Conservation (phyloP, 2,329 filamentous ascomycete genomes). For the Monosporascus sp. region DNA sequence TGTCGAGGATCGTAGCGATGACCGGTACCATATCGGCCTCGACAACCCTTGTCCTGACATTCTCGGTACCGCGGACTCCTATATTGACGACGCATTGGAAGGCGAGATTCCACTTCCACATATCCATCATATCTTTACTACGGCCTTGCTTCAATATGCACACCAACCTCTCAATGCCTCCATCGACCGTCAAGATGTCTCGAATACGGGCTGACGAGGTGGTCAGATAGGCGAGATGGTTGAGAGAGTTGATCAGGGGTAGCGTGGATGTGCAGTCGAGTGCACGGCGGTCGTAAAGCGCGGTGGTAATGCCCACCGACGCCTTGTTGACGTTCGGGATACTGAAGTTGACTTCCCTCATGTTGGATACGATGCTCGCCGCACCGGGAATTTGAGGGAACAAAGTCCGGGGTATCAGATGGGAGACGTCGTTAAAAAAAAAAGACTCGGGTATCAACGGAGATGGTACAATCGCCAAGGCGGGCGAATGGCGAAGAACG, state of each 20-base stretch:
- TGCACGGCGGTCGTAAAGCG: slow-evolving; percentile 92
- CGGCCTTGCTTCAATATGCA: slow-evolving; percentile 97
- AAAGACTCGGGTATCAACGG: not conserved
- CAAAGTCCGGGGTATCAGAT: not conserved
- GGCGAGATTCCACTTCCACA: slow-evolving; percentile 99
- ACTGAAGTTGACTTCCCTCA: slow-evolving; percentile 99
- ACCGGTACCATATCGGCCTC: slow-evolving; percentile 99
- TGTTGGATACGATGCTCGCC: slow-evolving; percentile 46
- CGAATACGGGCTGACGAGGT: slow-evolving; percentile 96
- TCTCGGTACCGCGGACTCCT: slow-evolving; percentile 90
- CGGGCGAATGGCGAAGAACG: not conserved
- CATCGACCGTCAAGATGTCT: slow-evolving; percentile 97
- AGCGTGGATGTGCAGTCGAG: slow-evolving; percentile 98
- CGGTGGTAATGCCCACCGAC: slow-evolving; percentile 96
- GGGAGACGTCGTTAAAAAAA: not conserved
- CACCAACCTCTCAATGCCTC: slow-evolving; percentile 91
- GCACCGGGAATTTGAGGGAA: not conserved
- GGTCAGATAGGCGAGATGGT: slow-evolving; percentile 96
- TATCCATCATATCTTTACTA: slow-evolving; percentile 98
- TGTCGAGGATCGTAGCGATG: slow-evolving; percentile 95
- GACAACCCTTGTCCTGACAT: slow-evolving; percentile 88
- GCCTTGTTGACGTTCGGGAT: slow-evolving; percentile 99
- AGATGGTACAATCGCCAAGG: not conserved
- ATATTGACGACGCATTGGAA: slow-evolving; percentile 99
- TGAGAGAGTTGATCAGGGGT: slow-evolving; percentile 96